Conservation (phyloP, 2,329 filamentous ascomycete species). For the Exophiala bonariae region DNA sequence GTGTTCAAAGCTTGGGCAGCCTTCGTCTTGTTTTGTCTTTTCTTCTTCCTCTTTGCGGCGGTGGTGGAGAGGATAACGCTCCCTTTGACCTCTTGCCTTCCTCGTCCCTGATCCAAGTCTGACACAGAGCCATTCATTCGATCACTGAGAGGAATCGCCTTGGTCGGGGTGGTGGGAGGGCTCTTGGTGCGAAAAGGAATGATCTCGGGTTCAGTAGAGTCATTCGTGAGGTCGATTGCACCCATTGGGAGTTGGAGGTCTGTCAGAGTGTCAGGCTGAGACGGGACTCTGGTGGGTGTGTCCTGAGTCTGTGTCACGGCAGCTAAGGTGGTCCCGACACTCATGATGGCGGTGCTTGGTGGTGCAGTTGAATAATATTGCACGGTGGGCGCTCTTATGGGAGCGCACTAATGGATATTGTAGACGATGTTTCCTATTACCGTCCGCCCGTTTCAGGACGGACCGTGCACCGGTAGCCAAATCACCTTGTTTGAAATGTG, state of each 20-base stretch:
- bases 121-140: neutral
- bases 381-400: neutral
- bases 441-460: slow-evolving; percentile 55
- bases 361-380: neutral
- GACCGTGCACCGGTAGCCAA: slow-evolving; percentile 50
- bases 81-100: slow-evolving; percentile 27
- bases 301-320: slow-evolving; percentile 18
- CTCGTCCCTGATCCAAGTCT: slow-evolving; percentile 15
- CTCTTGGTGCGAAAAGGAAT: slow-evolving; percentile 25
- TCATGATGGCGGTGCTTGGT: slow-evolving; percentile 11
- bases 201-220: slow-evolving; percentile 25
- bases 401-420: neutral
- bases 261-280: slow-evolving; percentile 4
- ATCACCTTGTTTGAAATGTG: slow-evolving; percentile 29
- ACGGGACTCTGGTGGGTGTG: neutral
- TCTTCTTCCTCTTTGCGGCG: slow-evolving; percentile 39
- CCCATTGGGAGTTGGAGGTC: slow-evolving; percentile 14
- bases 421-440: slow-evolving; percentile 36
- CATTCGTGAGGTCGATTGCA: slow-evolving; percentile 14
- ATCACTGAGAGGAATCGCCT: slow-evolving; percentile 8
- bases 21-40: slow-evolving; percentile 37
- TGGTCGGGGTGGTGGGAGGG: slow-evolving; percentile 21
- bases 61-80: slow-evolving; percentile 33
- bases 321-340: slow-evolving; percentile 16
- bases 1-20: slow-evolving; percentile 37